Base-by-base conservation (phyloP, 1,139 yeast species). In the Debaryomyces coudertii region DNA sequence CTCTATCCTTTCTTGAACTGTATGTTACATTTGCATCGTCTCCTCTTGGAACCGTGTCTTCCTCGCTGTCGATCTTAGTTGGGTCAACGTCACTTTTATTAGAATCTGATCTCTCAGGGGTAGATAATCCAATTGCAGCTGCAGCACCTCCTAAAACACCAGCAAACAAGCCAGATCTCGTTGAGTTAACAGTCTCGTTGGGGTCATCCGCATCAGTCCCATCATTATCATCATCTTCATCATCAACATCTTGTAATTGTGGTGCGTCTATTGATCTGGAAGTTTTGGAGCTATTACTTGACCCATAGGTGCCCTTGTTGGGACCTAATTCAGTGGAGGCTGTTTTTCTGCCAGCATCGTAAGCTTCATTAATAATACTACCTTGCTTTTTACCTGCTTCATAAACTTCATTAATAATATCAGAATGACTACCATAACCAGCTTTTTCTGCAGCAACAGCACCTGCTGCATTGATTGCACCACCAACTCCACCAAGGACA, bases 401-500 rank as follows among this genome's bases (percentile, higher is more conserved):
- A 33, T 54, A 51, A 18, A 60, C 51, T 30, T 57, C 60, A 12
- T 50, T 40, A 22, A 47, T 40, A n/a, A 37, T 23, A n/a, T 29
- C 34, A 11, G 46, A 38, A 8, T 16, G 33, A 29, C 43, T 45
- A 23, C 47, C 49, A 28, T 44, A 47, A n/a, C 58, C 57, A 20
- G 51, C 24, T 24, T 48, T 48, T 22, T 49, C 51, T 11, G 55
- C 55, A 30, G 53, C 54, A 11, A 36, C 47, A 22, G 57, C 61
- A 8, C 56, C 61, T 22, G 52, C 57, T 5, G 57, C 57, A 4
- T 54, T 56, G 33, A 53, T 46, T n/a, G 58, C 58, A 6, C 53
- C 56, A 31, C 47, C 50, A 12, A 58, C 57, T 8, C 60, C 54
- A 37, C 47, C 60, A 28, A 56, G 47, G 28, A 42, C 29, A 12